A percentile compares a stretch with the other conserved stretches of the same genome.
phyloP scores from a whole-genome alignment of 1,284 basidiomycete genomes.

The Leccinum pallidistipes region DNA sequence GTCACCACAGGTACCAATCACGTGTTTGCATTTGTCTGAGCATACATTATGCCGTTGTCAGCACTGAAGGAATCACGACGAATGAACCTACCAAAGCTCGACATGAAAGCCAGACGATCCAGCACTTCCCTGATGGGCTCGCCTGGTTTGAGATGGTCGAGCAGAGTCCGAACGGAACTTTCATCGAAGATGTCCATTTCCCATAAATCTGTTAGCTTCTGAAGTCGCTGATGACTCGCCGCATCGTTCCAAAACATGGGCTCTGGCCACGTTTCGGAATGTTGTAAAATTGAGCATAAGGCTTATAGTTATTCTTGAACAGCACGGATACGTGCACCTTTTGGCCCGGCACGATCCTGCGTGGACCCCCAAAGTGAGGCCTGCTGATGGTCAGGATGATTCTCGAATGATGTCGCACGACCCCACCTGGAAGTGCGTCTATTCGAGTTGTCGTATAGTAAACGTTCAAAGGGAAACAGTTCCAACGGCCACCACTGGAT shows the following conservation, averaged over 20 bases:
- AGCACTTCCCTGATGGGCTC: conserved; percentile 21
- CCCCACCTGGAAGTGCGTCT: conserved; percentile 21
- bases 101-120: conserved; percentile 35
- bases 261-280: conserved; percentile 28
- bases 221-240: conserved; percentile 25
- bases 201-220: conserved; percentile 21
- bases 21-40: conserved; percentile 21
- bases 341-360: conserved; percentile 32
- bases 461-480: conserved; percentile 26
- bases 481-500: conserved; percentile 32
- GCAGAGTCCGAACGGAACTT: conserved; percentile 17
- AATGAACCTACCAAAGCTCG: conserved; percentile 25
- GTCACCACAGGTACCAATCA: neutral
- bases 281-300: conserved; percentile 23
- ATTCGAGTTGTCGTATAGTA: conserved; percentile 30
- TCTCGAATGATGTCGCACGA: too few species aligned
- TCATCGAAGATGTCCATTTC: conserved; percentile 34
- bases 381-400: conserved; percentile 21
- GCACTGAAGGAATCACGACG: neutral
- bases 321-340: conserved; percentile 34
- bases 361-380: conserved; percentile 28
- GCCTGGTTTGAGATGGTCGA: conserved; percentile 20
- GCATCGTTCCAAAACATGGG: conserved; percentile 35
- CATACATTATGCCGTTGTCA: neutral
- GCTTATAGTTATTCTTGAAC: conserved; percentile 32